Evolutionary conservation across 2,329 filamentous ascomycete genomes (phyloP).

Genomic region (Xylaria multiplex): DNA sequence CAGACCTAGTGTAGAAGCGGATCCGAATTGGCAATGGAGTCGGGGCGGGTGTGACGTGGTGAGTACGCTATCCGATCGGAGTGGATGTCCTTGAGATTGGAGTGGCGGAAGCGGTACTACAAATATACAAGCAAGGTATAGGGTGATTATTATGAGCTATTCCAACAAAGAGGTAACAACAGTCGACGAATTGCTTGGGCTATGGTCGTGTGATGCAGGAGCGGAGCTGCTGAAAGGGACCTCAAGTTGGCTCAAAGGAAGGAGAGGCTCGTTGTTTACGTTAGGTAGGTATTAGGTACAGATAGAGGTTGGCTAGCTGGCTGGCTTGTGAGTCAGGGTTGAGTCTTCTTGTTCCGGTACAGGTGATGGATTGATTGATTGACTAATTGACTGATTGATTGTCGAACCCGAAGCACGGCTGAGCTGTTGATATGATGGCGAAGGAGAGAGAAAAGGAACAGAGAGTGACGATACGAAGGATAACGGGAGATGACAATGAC

Average conservation of each 20-base stretch:
- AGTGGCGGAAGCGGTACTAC: constrained; percentile 37
- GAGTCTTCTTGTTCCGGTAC: constrained; percentile 43
- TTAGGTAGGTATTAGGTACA: constrained; percentile 44
- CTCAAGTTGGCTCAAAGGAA: constrained; percentile 45
- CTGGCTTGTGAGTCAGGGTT: constrained; percentile 41
- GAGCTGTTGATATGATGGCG: constrained; percentile 40
- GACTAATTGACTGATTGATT: constrained; percentile 15
- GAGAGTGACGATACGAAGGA: constrained; percentile 50
- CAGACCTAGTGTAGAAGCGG: constrained; percentile 44
- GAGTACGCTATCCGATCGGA: constrained; percentile 41
- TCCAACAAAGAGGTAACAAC: constrained; percentile 43
- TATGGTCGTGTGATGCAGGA: constrained; percentile 42
- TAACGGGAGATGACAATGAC: constrained; percentile 42
- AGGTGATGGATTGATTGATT: constrained; percentile 24
- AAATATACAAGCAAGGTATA: constrained; percentile 35
- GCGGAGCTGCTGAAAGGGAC: constrained; percentile 44
- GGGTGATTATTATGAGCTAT: constrained; percentile 40
- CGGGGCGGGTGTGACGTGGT: constrained; percentile 49
- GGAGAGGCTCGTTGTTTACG: constrained; percentile 37
- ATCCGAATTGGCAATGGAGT: constrained; percentile 47
- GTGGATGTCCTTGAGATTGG: constrained; percentile 35
- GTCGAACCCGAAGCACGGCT: constrained; percentile 43
- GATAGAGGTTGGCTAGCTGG: constrained; percentile 38
- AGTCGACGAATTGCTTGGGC: constrained; percentile 38
- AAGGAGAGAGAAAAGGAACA: constrained; percentile 46